Evolutionary conservation across 257 asterid genomes (phyloP).

Genomic region (Primulina eburnea): DNA sequence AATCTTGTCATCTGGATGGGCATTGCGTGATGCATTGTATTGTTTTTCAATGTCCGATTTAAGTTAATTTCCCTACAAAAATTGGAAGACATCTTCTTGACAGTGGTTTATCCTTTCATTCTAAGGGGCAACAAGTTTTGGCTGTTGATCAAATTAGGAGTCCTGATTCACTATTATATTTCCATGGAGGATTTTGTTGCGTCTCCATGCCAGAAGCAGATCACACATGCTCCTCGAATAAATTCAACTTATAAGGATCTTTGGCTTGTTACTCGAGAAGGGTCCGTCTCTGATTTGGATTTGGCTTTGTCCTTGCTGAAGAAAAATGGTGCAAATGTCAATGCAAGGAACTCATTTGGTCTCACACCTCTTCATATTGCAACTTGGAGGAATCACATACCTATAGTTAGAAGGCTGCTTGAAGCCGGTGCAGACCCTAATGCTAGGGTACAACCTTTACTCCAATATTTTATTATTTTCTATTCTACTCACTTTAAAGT

Average conservation of each 20-base stretch:
- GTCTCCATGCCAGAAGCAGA: constrained; percentile 57
- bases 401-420: constrained; percentile 81
- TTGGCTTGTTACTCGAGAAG: constrained; percentile 68
- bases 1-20: constrained; percentile 22
- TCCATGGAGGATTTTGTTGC: constrained; percentile 53
- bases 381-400: constrained; percentile 89
- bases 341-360: constrained; percentile 74
- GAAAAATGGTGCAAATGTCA: constrained; percentile 76
- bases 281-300: constrained; percentile 71
- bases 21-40: constrained; percentile 14
- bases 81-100: constrained; percentile 11
- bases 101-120: constrained; percentile 8
- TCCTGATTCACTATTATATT: constrained; percentile 13
- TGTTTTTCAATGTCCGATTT: constrained; percentile 19
- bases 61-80: constrained; percentile 17
- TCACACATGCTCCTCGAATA: constrained; percentile 43
- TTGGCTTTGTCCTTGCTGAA: constrained; percentile 60
- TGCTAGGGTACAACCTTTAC: constrained; percentile 73
- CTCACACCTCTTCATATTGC: constrained; percentile 90
- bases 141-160: constrained; percentile 17
- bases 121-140: constrained; percentile 3
- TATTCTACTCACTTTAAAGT: constrained; percentile 25
- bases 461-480: constrained; percentile 29
- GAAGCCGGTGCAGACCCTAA: constrained; percentile 99
- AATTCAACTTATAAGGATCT: constrained; percentile 54